Evolutionary conservation across 2,329 filamentous ascomycete genomes (phyloP), one percentile per base, ranked within the genome.

Genomic region (Aureobasidium pullulans): DNA sequence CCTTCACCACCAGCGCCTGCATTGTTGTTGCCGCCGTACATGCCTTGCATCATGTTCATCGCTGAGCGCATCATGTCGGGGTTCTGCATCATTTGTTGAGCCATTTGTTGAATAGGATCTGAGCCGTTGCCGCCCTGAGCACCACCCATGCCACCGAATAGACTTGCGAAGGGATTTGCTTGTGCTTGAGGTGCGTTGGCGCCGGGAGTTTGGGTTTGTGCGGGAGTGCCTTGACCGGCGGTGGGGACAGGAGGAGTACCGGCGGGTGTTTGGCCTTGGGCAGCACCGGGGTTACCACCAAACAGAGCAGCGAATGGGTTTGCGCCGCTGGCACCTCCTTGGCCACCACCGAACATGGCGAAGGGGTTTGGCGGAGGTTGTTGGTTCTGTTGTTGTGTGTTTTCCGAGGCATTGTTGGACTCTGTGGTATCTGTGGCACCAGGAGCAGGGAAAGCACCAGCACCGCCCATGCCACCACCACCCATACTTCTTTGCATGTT

Each of bases 401-500:
- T 56, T 70, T 73, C 67, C 66, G 75, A 70, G n/a, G 39, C 42
- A 8, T 28, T 32, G 29, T 70, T 65, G 43, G 47, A 39, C 1
- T 84, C 86, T 3, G 91, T 96, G 32, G 85, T 95, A 72, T 96
- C 91, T 37, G 93, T 97, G 19, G 88, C 86, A 8, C 94, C 94
- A 1, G 94, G 94, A 52, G 93, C 93, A 11, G 94, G 92, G 71
- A 99, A 97, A 5, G 84, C 79, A 60, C 73, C 77, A 61, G 74
- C 79, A 57, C 67, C 67, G 59, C 67, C 66, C 15, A 40, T 19
- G n/a, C 53, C 62, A 70, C 72, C 59, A 16, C 81, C 75, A 6
- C 77, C 76, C 76, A 86, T 83, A 60, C 75, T 74, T 61, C 88
- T 81, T 70, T 92, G 88, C 84, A 97, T 87, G 62, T 90, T 85